Evolutionary conservation across 2,329 filamentous ascomycete genomes (phyloP).

Genomic region (Trichoderma sp.): DNA sequence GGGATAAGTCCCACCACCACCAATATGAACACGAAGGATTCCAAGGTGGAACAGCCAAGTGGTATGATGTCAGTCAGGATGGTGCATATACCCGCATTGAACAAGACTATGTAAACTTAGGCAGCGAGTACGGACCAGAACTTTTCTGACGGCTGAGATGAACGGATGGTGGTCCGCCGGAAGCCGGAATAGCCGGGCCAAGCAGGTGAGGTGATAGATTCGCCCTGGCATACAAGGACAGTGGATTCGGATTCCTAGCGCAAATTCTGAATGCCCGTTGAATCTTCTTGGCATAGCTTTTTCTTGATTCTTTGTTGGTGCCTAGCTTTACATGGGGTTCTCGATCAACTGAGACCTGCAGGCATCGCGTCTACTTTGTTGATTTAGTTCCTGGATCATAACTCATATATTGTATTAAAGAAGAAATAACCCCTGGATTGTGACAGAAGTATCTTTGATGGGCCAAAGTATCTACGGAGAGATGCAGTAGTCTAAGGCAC

Average conservation of each 20-base stretch:
- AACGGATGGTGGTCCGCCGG: neutral
- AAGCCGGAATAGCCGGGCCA: neutral
- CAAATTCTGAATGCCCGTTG: neutral
- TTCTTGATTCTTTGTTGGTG: neutral
- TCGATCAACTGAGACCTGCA: neutral
- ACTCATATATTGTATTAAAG: neutral
- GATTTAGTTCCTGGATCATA: neutral
- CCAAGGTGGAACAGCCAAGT: neutral
- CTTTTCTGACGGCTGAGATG: neutral
- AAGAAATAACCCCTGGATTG: neutral
- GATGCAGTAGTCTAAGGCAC: constrained; percentile 2
- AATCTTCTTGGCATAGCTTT: neutral
- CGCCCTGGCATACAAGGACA: neutral
- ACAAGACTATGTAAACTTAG: neutral
- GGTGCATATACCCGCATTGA: neutral
- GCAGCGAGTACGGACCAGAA: neutral
- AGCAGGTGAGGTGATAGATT: neutral
- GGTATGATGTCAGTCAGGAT: constrained; percentile 3
- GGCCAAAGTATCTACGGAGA: neutral
- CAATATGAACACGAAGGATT: neutral
- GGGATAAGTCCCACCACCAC: neutral
- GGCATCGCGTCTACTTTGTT: neutral
- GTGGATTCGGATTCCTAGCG: neutral
- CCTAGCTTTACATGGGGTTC: neutral
- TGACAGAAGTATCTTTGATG: neutral